Evolutionary conservation across 1,139 yeast genomes (phyloP), one percentile per base, ranked within the genome.

Genomic region (Zygoascus hellenicus): DNA sequence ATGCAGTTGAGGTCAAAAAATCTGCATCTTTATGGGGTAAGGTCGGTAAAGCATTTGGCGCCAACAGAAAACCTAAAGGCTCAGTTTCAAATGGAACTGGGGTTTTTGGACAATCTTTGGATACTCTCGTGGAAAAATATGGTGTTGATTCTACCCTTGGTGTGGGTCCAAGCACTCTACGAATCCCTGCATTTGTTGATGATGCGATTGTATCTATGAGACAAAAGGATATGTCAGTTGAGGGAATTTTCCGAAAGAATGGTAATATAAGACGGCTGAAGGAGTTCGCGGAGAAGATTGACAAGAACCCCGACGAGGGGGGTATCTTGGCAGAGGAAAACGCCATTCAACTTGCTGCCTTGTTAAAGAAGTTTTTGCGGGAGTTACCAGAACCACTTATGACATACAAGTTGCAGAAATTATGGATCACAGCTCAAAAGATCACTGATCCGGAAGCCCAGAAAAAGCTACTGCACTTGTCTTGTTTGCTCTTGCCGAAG

Each of bases 151-250:
- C 96, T 1, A 87, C 85, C 46, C 72, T 86, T 34, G 96, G 96
- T 2, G 87, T 86, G 36, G 96, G 97, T 0, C 92, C 95, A 0
- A 71, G 81, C 0, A 66, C 68, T 13, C 74, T 92, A 41, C 75
- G 83, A 38, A 85, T 94, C 39, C 99, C 99, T 0, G 77, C 87
- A 45, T 74, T 94, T 40, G 75, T 94, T 46, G 97, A 92, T 60
- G 97, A 92, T 59, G 71, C 90, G 14, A 78, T 94, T 41, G 78
- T 79, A 43, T 87, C 95, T 1, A 78, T 94, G 70, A 78, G 87
- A 50, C 95, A 86, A 50, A 88, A 87, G 72, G 97, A 92, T 68
- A 83, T 94, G 87, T 86, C 97, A 2, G 92, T 89, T 16, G 98
- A 92, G 66, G 98, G 98, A 50, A 85, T 94, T 9, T 94, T 94